Evolutionary conservation across 2,329 filamentous ascomycete species (phyloP).

Genomic region (Penicillium brevicompactum): DNA sequence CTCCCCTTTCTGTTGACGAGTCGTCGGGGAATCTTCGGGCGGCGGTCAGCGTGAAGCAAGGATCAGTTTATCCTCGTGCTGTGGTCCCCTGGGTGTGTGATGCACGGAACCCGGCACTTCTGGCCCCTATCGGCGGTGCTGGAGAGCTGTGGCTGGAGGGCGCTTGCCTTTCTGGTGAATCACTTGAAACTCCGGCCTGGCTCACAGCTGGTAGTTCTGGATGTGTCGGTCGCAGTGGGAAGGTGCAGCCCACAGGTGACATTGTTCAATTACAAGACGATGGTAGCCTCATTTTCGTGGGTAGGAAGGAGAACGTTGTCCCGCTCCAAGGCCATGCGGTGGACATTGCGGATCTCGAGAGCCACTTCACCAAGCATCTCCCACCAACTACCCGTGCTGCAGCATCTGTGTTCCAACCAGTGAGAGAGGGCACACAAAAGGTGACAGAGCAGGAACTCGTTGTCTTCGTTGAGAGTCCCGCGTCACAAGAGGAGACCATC

Average conservation of each 20-base stretch:
- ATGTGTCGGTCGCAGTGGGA: conserved; percentile 32
- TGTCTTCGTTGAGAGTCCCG: conserved; percentile 38
- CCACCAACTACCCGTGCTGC: conserved; percentile 31
- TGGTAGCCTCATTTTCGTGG: conserved; percentile 33
- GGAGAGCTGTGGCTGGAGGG: conserved; percentile 48
- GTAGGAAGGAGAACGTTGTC: conserved; percentile 36
- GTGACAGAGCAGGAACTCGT: conserved; percentile 24
- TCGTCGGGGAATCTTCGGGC: conserved; percentile 27
- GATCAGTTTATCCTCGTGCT: conserved; percentile 37
- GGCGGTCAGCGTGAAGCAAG: conserved; percentile 20
- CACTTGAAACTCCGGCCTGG: conserved; percentile 28
- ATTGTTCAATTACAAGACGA: conserved; percentile 34
- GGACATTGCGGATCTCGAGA: conserved; percentile 44
- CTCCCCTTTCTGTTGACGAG: conserved; percentile 39
- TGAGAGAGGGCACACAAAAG: conserved; percentile 15
- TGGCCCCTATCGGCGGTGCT: conserved; percentile 46
- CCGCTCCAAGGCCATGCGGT: conserved; percentile 43
- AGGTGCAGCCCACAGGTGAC: conserved; percentile 34
- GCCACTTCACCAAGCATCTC: conserved; percentile 39
- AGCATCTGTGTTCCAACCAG: conserved; percentile 27
- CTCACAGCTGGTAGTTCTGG: conserved; percentile 36
- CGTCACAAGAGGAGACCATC: conserved; percentile 27
- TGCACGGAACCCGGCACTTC: conserved; percentile 32
- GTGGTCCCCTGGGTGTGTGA: conserved; percentile 33
- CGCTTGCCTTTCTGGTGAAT: conserved; percentile 28